These are phyloP conservation scores for Nakazawaea sp. DNA, from an alignment of 805 yeast species.

Conservation along the genomic window DNA sequence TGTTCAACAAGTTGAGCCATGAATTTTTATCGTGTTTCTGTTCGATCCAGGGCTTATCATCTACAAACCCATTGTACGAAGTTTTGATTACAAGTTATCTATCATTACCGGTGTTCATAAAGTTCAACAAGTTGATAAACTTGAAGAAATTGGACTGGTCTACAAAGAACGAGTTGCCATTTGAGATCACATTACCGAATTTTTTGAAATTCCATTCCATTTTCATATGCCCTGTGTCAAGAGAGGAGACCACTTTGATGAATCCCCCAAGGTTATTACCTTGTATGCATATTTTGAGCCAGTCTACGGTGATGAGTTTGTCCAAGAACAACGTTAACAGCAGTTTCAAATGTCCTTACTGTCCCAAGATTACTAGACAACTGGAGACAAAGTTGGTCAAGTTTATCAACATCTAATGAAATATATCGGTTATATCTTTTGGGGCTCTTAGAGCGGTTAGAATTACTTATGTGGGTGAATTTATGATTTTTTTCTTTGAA, in stretches of 20 bases:
- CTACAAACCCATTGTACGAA: constrained; percentile 46
- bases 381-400: constrained; percentile 36
- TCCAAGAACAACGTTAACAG: constrained; percentile 30
- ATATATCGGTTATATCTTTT: too few species aligned
- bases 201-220: constrained; percentile 53
- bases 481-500: too few species aligned
- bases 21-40: constrained; percentile 43
- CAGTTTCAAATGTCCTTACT: constrained; percentile 66
- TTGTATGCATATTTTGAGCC: constrained; percentile 59
- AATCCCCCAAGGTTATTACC: constrained; percentile 61
- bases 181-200: constrained; percentile 50
- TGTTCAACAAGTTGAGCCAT: constrained; percentile 14
- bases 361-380: constrained; percentile 44
- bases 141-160: constrained; percentile 44
- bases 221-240: constrained; percentile 66
- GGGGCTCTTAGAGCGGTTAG: too few species aligned
- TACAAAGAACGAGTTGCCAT: constrained; percentile 52
- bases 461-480: too few species aligned
- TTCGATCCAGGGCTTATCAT: constrained; percentile 36
- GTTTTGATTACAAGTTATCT: constrained; percentile 45
- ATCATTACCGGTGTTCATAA: constrained; percentile 46
- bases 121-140: constrained; percentile 35
- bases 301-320: constrained; percentile 43
- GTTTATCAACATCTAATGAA: constrained; percentile 30
- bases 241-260: constrained; percentile 51